These are phyloP conservation scores for Pseudogymnoascus destructans DNA, from an alignment of 2,329 filamentous ascomycete genomes.

Conservation along the genomic window DNA sequence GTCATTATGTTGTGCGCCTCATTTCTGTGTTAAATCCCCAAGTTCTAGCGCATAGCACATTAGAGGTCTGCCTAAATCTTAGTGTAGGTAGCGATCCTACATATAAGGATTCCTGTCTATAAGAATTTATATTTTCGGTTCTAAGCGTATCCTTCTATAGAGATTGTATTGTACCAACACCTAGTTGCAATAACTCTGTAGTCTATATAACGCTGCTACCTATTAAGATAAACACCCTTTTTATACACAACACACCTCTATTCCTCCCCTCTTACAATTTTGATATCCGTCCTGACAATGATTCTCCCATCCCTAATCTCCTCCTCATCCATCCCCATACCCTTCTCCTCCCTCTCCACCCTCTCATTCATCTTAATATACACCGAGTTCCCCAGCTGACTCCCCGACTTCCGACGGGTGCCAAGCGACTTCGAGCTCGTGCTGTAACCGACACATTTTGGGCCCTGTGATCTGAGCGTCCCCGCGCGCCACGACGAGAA, in stretches of 20 bases:
- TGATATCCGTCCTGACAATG: background rate
- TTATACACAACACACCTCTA: background rate
- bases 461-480: background rate
- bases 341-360: constrained; percentile 9
- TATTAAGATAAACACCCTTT: background rate
- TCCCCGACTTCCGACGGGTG: constrained; percentile 1
- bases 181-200: background rate
- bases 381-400: constrained; percentile 7
- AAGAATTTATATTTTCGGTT: background rate
- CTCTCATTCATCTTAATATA: constrained; percentile 4
- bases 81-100: too few species aligned
- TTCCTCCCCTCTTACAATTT: background rate
- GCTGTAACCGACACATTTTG: background rate
- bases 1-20: too few species aligned
- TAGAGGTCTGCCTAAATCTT: too few species aligned
- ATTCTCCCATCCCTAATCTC: background rate
- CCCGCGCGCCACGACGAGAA: background rate
- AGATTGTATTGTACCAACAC: background rate
- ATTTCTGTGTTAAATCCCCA: too few species aligned
- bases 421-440: background rate
- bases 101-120: background rate
- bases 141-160: background rate
- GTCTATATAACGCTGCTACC: background rate
- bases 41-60: too few species aligned
- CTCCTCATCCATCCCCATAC: background rate